phyloP scores from a whole-genome alignment of 2,329 filamentous ascomycete genomes.

The Apiospora aurea region DNA sequence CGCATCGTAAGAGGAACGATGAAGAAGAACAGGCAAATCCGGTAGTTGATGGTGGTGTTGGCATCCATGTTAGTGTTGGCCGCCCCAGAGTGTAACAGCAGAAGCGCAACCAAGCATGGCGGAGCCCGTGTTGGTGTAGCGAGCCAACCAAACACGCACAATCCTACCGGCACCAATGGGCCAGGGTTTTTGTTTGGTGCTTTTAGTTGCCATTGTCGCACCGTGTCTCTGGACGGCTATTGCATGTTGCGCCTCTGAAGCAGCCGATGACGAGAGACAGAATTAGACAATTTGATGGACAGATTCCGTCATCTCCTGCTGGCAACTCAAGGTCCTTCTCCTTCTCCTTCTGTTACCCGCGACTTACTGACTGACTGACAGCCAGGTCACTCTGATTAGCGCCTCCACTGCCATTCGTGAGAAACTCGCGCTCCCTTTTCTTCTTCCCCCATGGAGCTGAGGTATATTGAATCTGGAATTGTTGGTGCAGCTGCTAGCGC shows the following conservation, averaged over 20 bases:
- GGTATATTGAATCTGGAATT: constrained; percentile 10
- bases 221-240: constrained; percentile 13
- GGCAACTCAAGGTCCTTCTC: neutral
- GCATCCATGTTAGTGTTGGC: constrained; percentile 5
- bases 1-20: neutral
- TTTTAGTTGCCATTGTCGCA: constrained; percentile 20
- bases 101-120: constrained; percentile 3
- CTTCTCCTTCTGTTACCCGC: neutral
- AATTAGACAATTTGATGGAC: constrained; percentile 1
- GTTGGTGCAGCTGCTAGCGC: neutral
- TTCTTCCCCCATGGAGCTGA: neutral
- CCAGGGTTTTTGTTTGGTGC: neutral
- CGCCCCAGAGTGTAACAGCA: constrained; percentile 13
- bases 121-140: neutral
- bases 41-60: neutral
- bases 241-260: neutral
- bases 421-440: neutral
- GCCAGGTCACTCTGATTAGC: neutral
- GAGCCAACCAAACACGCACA: neutral
- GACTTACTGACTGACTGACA: neutral
- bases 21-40: neutral
- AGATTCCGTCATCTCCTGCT: neutral
- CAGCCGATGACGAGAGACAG: constrained; percentile 7
- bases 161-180: constrained; percentile 7
- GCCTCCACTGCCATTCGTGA: neutral